Percentiles rank a stretch among this genome's conserved stretches.
Conservation (phyloP, 805 yeast genomes). For the Vanderwaltozyma tropicalis region DNA sequence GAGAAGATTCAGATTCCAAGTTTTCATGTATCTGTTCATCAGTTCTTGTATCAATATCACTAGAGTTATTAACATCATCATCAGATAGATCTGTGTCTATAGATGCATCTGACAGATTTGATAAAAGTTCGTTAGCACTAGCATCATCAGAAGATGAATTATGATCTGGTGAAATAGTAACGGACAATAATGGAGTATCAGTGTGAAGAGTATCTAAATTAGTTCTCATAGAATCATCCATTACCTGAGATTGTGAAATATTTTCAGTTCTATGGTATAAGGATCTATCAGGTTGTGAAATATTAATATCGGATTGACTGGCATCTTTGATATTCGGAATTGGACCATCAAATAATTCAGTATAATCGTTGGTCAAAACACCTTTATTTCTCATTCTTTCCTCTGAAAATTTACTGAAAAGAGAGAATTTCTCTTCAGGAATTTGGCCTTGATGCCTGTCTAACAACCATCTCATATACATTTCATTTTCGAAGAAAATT, state of each 20-base stretch:
- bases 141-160: too few species aligned
- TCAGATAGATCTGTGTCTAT: conserved; percentile 3
- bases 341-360: conserved; percentile 23
- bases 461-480: conserved; percentile 25
- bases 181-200: too few species aligned
- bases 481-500: conserved; percentile 28
- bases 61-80: conserved; percentile 21
- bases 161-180: too few species aligned
- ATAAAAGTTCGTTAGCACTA: too few species aligned
- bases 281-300: conserved; percentile 11
- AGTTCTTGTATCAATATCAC: not conserved
- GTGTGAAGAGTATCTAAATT: too few species aligned
- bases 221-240: too few species aligned
- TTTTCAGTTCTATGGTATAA: conserved; percentile 7
- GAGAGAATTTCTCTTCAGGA: conserved; percentile 12
- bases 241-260: not conserved
- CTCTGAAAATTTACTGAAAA: conserved; percentile 19
- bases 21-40: not conserved
- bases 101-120: not conserved
- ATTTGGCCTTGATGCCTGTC: conserved; percentile 22
- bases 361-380: conserved; percentile 10
- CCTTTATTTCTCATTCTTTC: conserved; percentile 24
- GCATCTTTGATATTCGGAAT: conserved; percentile 10
- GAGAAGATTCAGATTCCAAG: not conserved
- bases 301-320: not conserved